Base-by-base conservation (phyloP, 192 early-diverging fungal species). In the Chytriomyces sp. region DNA sequence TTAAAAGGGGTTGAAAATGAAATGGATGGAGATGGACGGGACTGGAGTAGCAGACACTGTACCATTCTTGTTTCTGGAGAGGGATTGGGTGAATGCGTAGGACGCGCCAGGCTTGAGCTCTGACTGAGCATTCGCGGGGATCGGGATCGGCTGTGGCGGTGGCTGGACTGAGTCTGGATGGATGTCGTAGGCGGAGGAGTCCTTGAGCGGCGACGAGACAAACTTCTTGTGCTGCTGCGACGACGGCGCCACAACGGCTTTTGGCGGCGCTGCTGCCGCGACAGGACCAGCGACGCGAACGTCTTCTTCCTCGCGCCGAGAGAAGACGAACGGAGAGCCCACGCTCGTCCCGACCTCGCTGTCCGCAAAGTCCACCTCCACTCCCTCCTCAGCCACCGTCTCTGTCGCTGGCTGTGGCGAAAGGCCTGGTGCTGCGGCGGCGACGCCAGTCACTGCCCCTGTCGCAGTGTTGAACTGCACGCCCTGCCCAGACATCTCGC, bases 151-250 rank as follows among this genome's bases (percentile, higher is more conserved):
- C 8, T 25, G 40, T 12, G 63, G 63, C 41, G 44, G 26, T 8
- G 38, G 26, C 40, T 10, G 63, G 63, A 32, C 25, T 65, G 63
- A 7, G 63, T 40, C 63, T 12, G 63, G 10, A 17, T 14, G 5
- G 31, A 6, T 41, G 39, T 41, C 39, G 60, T n/a, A 17, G 17
- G 36, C 60, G 2, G 19, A 14, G 38, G 10, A 8, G 41, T 65
- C 63, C 32, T 65, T 65, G 40, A 65, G 63, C 25, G 63, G 63
- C 3, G 41, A 52, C 19, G 63, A 52, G 17, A 65, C 49, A 52
- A 65, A 65, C 63, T 52, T 41, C 41, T 65, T 65, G n/a, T n/a
- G n/a, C n/a, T n/a, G n/a, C n/a, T n/a, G n/a, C n/a, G n/a, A n/a
- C n/a, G n/a, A n/a, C 44, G 44, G 44, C 44, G 14, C 22, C 44